A percentile compares a stretch with the other conserved stretches of the same genome.
Evolutionary conservation across 495 filamentous ascomycete genomes (phyloP).

Genomic region (Pseudotulostoma volvatum): DNA sequence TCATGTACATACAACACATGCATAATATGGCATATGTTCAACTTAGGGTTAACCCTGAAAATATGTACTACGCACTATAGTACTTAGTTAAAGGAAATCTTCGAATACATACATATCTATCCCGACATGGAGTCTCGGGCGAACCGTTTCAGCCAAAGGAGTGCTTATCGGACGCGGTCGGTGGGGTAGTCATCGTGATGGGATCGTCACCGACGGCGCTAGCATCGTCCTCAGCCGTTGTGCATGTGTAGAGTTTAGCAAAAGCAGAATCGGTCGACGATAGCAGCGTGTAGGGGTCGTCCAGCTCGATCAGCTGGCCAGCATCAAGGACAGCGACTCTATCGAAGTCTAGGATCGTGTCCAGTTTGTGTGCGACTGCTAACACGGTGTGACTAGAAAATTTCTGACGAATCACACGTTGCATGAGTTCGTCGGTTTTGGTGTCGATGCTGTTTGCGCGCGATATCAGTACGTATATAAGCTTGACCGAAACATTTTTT

Average conservation of each 20-base stretch:
- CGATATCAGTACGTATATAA: background rate
- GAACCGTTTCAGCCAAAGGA: no score
- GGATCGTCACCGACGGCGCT: no score
- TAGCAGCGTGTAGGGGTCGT: conserved; percentile 20
- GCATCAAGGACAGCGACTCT: conserved; percentile 30
- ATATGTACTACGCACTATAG: no score
- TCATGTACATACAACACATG: no score
- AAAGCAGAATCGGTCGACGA: conserved; percentile 3
- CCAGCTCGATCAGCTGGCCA: conserved; percentile 30
- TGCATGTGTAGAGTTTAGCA: conserved; percentile 4
- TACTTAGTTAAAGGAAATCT: no score
- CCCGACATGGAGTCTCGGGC: no score
- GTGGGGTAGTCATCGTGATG: no score
- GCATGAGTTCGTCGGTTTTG: conserved; percentile 41
- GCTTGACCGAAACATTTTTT: conserved; percentile 2
- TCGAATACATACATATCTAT: no score
- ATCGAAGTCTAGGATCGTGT: conserved; percentile 39
- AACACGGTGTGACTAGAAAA: conserved; percentile 43
- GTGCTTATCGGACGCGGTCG: no score
- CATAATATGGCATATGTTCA: no score
- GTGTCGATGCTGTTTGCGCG: conserved; percentile 28
- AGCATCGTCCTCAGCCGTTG: no score
- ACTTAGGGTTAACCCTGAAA: no score
- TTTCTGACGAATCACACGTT: conserved; percentile 40
- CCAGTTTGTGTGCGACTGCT: conserved; percentile 46